Percentiles rank a stretch among this genome's conserved stretches.
Evolutionary conservation across 441 rosid species (phyloP).

Genomic region (Jatropha multifida): DNA sequence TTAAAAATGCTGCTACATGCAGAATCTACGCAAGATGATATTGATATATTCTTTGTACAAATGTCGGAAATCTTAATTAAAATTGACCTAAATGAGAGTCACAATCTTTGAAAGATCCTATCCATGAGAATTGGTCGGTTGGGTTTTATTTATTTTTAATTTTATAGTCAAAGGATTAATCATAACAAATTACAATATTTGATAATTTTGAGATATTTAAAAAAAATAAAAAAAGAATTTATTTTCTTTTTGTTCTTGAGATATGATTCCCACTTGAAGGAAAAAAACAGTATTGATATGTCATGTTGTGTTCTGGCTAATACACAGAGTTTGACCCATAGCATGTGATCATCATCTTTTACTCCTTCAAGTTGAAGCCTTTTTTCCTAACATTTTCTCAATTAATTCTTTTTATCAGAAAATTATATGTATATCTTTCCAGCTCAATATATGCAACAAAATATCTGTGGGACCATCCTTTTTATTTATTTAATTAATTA

Average conservation of each 20-base stretch:
- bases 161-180: constrained; percentile 4
- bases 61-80: constrained; percentile 3
- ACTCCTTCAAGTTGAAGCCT: not conserved
- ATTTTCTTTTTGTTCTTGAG: too few relatives aligned
- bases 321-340: constrained; percentile 5
- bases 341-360: constrained; percentile 12
- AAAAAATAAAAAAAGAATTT: not conserved
- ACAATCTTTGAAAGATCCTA: constrained; percentile 16
- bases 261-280: not conserved
- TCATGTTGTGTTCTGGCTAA: not conserved
- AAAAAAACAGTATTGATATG: not conserved
- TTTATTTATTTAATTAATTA: not conserved
- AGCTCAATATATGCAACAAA: not conserved
- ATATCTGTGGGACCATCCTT: not conserved
- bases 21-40: not conserved
- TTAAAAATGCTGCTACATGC: not conserved
- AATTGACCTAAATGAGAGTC: not conserved
- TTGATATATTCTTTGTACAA: not conserved
- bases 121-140: constrained; percentile 21
- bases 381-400: constrained; percentile 11
- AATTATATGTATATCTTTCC: not conserved
- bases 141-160: not conserved
- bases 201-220: not conserved
- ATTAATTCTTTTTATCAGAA: not conserved
- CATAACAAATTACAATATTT: not conserved